These are phyloP conservation scores for Solanum bulbocastanum DNA, from an alignment of 257 asterid genomes.

Conservation along the genomic window DNA sequence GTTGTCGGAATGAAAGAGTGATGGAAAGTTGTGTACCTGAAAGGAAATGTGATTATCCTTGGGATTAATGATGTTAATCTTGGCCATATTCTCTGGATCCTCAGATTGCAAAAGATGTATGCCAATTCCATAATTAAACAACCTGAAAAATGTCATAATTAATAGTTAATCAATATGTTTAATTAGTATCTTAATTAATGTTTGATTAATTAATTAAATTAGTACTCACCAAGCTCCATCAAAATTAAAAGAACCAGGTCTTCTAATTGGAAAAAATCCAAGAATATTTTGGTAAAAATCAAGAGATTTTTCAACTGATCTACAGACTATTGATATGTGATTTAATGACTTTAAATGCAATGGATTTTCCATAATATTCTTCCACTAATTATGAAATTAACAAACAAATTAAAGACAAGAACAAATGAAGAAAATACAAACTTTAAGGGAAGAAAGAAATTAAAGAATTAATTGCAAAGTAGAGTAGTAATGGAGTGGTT, in stretches of 20 bases:
- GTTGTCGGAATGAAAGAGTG: neutral
- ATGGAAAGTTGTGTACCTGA: neutral
- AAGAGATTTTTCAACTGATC: constrained; percentile 19
- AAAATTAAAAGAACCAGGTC: constrained; percentile 21
- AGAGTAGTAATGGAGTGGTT: neutral
- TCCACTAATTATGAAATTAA: neutral
- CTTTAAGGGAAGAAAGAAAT: neutral
- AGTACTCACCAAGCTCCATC: constrained; percentile 21
- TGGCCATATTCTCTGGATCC: constrained; percentile 4
- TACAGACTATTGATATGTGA: constrained; percentile 16
- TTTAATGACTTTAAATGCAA: constrained; percentile 18
- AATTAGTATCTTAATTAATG: neutral
- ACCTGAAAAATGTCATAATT: constrained; percentile 1
- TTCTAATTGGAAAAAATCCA: constrained; percentile 20
- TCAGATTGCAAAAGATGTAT: constrained; percentile 20
- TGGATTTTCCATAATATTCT: constrained; percentile 7
- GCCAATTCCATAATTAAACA: constrained; percentile 19
- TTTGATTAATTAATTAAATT: neutral
- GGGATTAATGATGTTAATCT: constrained; percentile 8
- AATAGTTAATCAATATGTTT: neutral
- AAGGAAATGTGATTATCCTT: constrained; percentile 25
- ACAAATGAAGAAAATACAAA: neutral
- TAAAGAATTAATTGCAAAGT: neutral
- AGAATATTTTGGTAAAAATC: constrained; percentile 18
- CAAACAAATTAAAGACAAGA: neutral